These are phyloP conservation scores for Discostella stelligera DNA, from an alignment of 352 stramenopile genomes.

Conservation along the genomic window DNA sequence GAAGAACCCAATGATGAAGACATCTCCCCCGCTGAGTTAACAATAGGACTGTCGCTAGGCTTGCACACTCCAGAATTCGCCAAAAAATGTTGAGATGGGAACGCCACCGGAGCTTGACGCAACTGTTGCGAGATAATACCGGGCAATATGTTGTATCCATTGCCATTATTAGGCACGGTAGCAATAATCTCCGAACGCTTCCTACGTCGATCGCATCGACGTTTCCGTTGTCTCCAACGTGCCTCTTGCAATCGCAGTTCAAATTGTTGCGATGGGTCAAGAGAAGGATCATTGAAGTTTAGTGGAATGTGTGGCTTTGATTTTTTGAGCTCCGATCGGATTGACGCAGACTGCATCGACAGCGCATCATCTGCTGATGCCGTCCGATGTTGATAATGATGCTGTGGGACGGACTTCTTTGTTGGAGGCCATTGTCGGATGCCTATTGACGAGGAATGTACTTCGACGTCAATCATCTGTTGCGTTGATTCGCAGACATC, in stretches of 20 bases:
- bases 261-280: slow-evolving; percentile 22
- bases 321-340: background rate
- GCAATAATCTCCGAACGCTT: slow-evolving; percentile 17
- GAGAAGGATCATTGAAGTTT: slow-evolving; percentile 37
- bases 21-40: background rate
- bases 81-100: background rate
- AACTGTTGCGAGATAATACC: slow-evolving; percentile 7
- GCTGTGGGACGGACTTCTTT: background rate
- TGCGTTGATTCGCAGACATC: too few relatives aligned
- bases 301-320: slow-evolving; percentile 27
- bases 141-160: background rate
- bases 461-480: too few relatives aligned
- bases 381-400: background rate
- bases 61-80: background rate
- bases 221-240: slow-evolving; percentile 40
- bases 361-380: background rate
- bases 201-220: slow-evolving; percentile 28
- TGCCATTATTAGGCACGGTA: background rate
- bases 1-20: background rate
- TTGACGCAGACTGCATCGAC: background rate
- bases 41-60: background rate
- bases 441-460: too few relatives aligned
- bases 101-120: background rate
- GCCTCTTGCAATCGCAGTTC: slow-evolving; percentile 40
- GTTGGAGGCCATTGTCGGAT: background rate